Evolutionary conservation across 2,329 filamentous ascomycete genomes (phyloP).

Genomic region (Chaetoscypha palmicola): DNA sequence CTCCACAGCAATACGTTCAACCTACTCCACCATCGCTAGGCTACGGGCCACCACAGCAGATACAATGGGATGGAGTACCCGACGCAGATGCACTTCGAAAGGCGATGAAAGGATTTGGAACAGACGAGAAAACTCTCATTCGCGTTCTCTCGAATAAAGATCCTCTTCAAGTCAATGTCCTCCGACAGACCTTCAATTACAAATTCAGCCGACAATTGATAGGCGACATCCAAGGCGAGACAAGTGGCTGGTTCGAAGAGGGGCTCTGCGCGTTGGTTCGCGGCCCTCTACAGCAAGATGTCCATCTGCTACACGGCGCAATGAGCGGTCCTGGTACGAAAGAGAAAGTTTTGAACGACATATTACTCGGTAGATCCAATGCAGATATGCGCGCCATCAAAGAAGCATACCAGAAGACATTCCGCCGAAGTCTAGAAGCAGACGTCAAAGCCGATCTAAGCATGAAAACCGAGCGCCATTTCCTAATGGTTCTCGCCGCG

Average conservation of each 20-base stretch:
- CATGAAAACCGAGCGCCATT: slow-evolving; percentile 79
- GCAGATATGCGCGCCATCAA: slow-evolving; percentile 87
- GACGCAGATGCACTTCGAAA: slow-evolving; percentile 67
- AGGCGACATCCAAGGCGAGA: slow-evolving; percentile 71
- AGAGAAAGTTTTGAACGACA: slow-evolving; percentile 76
- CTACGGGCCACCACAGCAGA: slow-evolving; percentile 65
- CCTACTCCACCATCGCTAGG: slow-evolving; percentile 64
- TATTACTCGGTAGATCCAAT: slow-evolving; percentile 76
- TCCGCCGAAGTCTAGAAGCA: slow-evolving; percentile 57
- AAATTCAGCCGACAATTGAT: slow-evolving; percentile 62
- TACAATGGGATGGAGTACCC: slow-evolving; percentile 58
- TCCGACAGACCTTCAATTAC: slow-evolving; percentile 60
- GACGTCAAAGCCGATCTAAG: slow-evolving; percentile 75
- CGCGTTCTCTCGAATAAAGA: slow-evolving; percentile 63
- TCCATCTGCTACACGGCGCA: slow-evolving; percentile 60
- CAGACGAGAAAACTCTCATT: slow-evolving; percentile 74
- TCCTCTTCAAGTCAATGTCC: slow-evolving; percentile 65
- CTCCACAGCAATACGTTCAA: slow-evolving; percentile 32
- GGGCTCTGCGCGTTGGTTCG: slow-evolving; percentile 67
- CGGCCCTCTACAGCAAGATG: slow-evolving; percentile 74
- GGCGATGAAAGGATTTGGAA: slow-evolving; percentile 93
- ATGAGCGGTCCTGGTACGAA: slow-evolving; percentile 80
- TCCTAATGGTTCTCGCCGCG: slow-evolving; percentile 71
- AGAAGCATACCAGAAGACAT: slow-evolving; percentile 62
- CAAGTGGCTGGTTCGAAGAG: slow-evolving; percentile 65